Evolutionary conservation across 2,329 filamentous ascomycete species (phyloP).

Genomic region (Trichoderma hamatum): DNA sequence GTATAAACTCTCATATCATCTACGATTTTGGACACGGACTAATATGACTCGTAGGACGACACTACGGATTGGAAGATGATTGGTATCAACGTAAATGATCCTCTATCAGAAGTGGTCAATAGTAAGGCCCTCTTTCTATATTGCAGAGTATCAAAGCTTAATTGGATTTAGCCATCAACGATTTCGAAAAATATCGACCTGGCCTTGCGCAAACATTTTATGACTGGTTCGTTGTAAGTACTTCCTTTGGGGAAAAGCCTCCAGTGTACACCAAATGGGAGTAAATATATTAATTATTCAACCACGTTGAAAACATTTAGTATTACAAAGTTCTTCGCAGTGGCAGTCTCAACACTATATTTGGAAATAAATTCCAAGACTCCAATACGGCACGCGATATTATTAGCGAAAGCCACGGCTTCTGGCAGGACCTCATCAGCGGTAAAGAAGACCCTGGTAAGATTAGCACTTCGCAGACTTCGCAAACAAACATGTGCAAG

Average conservation of each 20-base stretch:
- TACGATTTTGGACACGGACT: not conserved
- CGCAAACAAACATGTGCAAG: slow-evolving; percentile 35
- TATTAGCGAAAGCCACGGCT: slow-evolving; percentile 43
- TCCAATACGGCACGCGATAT: slow-evolving; percentile 38
- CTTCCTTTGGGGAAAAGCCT: not conserved
- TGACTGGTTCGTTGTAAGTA: slow-evolving; percentile 45
- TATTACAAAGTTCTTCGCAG: slow-evolving; percentile 48
- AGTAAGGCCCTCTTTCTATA: slow-evolving; percentile 32
- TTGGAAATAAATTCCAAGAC: slow-evolving; percentile 43
- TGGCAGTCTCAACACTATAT: slow-evolving; percentile 41
- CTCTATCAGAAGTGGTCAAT: slow-evolving; percentile 41
- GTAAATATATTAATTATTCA: too few relatives aligned
- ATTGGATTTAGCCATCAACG: slow-evolving; percentile 38
- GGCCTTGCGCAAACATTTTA: slow-evolving; percentile 41
- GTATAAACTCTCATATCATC: slow-evolving; percentile 29
- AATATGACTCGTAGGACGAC: slow-evolving; percentile 16
- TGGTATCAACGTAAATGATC: slow-evolving; percentile 44
- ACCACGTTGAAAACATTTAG: slow-evolving; percentile 29
- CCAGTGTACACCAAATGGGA: not conserved
- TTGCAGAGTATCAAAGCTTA: slow-evolving; percentile 4
- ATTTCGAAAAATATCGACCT: slow-evolving; percentile 45
- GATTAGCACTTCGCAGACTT: slow-evolving; percentile 49
- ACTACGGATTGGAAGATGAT: slow-evolving; percentile 49
- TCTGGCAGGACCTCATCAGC: slow-evolving; percentile 45
- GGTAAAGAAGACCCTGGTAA: slow-evolving; percentile 42